Percentiles rank a stretch among this genome's conserved stretches.
Conservation (phyloP, 176 grass and related monocot genomes). For the Avena atlantica region DNA sequence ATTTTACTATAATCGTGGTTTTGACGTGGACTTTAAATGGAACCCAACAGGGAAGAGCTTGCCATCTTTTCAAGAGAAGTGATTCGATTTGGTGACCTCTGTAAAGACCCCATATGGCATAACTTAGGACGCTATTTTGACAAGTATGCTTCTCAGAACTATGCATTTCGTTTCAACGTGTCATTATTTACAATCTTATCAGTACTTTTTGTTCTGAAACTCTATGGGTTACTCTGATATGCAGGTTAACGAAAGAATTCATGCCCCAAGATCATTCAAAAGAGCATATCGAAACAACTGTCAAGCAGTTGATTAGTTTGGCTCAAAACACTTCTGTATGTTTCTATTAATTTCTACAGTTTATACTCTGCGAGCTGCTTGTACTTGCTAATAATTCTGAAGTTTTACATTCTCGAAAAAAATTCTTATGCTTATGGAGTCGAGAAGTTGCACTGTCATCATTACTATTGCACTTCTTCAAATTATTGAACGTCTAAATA, state of each 20-base stretch:
- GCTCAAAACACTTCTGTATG: conserved; percentile 92
- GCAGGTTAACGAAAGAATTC: conserved; percentile 70
- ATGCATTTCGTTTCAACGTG: conserved; percentile 21
- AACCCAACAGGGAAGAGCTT: conserved; percentile 83
- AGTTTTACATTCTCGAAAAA: too few species aligned
- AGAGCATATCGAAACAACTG: conserved; percentile 57
- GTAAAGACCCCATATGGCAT: conserved; percentile 96
- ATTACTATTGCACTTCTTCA: neutral
- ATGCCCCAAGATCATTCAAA: conserved; percentile 75
- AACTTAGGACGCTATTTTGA: conserved; percentile 90
- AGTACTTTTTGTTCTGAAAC: conserved; percentile 40
- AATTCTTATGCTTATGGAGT: neutral
- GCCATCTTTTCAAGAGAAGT: conserved; percentile 87
- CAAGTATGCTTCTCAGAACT: conserved; percentile 70
- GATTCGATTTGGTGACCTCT: conserved; percentile 87
- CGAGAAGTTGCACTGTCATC: neutral
- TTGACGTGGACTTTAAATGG: conserved; percentile 39
- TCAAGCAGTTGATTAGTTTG: conserved; percentile 78
- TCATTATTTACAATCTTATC: neutral
- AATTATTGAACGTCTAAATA: neutral
- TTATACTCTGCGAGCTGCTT: neutral
- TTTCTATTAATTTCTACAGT: neutral
- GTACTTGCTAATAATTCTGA: neutral
- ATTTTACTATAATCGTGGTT: neutral
- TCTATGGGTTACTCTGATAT: conserved; percentile 35